Conservation (phyloP, 1,284 basidiomycete genomes). For the Sporisorium exsertum region DNA sequence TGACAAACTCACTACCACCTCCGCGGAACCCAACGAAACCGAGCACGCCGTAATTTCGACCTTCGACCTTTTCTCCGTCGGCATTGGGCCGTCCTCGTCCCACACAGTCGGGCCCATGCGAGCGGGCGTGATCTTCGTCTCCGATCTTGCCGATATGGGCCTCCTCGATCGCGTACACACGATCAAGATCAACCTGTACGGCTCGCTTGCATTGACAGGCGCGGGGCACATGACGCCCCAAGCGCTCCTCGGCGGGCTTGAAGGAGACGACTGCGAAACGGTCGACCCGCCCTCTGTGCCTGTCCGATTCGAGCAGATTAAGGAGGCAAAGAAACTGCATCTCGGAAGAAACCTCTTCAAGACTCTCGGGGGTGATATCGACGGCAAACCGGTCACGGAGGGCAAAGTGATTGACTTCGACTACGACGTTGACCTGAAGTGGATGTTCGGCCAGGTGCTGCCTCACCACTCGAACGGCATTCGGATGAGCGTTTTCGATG, state of each 20-base stretch:
- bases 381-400: conserved; percentile 6
- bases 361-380: conserved; percentile 19
- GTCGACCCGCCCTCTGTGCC: conserved; percentile 81
- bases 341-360: conserved; percentile 73
- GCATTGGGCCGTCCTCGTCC: conserved; percentile 72
- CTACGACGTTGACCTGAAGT: conserved; percentile 88
- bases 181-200: conserved; percentile 86
- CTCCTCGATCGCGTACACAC: conserved; percentile 80
- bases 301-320: conserved; percentile 78
- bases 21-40: conserved; percentile 60
- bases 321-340: conserved; percentile 76
- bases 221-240: conserved; percentile 96
- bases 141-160: conserved; percentile 78
- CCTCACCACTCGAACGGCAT: conserved; percentile 76
- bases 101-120: conserved; percentile 88
- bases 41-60: conserved; percentile 86
- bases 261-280: conserved; percentile 78
- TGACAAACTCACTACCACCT: not conserved
- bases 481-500: conserved; percentile 86
- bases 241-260: conserved; percentile 88
- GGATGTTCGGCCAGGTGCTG: conserved; percentile 80
- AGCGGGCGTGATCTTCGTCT: conserved; percentile 82
- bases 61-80: conserved; percentile 90
- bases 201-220: conserved; percentile 75
- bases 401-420: conserved; percentile 77